These are phyloP conservation scores for Nannizziopsis arthrosporioides DNA, from an alignment of 2,329 filamentous ascomycete species.

Conservation along the genomic window DNA sequence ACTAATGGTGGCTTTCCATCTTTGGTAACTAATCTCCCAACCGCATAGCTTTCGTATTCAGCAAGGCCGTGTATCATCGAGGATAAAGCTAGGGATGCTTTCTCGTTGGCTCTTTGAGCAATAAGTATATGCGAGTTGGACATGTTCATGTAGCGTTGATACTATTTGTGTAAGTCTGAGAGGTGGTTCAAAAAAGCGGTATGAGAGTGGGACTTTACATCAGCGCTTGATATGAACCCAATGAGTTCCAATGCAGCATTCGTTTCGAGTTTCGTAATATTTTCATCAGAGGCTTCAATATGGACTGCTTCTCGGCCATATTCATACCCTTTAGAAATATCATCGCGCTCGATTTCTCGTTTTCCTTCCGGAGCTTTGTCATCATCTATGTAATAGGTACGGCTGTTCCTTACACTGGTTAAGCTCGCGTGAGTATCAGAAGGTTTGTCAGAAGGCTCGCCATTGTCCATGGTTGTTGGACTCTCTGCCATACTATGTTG, in stretches of 20 bases:
- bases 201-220: constrained; percentile 38
- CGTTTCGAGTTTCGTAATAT: constrained; percentile 79
- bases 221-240: constrained; percentile 66
- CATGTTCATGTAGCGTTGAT: constrained; percentile 75
- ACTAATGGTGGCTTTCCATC: constrained; percentile 67
- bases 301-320: constrained; percentile 87
- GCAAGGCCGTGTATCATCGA: constrained; percentile 79
- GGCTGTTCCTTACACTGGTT: constrained; percentile 60
- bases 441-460: constrained; percentile 25
- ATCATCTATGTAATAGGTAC: constrained; percentile 71
- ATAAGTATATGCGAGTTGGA: constrained; percentile 69
- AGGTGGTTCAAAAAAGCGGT: constrained; percentile 5
- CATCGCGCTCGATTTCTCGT: constrained; percentile 66
- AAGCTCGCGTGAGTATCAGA: constrained; percentile 40
- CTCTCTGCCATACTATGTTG: constrained; percentile 45
- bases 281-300: constrained; percentile 74
- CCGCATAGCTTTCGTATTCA: constrained; percentile 72
- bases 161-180: constrained; percentile 37
- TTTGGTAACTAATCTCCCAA: constrained; percentile 76
- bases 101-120: constrained; percentile 64
- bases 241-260: constrained; percentile 64
- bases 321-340: constrained; percentile 83
- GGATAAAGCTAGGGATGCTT: constrained; percentile 71
- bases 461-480: constrained; percentile 36
- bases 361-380: constrained; percentile 64